phyloP scores from a whole-genome alignment of 176 grass and related monocot species.

The Hsuehochloa calcarea region DNA sequence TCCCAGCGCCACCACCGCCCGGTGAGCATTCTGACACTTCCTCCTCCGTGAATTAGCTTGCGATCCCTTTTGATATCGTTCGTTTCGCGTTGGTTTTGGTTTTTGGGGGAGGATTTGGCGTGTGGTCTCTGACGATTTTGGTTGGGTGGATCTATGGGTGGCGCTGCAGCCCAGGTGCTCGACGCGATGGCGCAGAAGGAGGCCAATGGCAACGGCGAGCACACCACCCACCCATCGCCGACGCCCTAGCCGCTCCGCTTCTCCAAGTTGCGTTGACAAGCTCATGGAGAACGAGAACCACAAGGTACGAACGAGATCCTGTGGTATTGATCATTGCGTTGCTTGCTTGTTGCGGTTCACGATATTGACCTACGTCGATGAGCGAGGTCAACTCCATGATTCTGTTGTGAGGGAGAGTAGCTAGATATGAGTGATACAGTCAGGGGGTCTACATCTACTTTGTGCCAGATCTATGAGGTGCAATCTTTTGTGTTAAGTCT shows the following conservation, averaged over 20 bases:
- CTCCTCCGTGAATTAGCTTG: not conserved
- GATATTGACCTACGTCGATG: not conserved
- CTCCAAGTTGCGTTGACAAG: conserved; percentile 99
- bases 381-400: conserved; percentile 12
- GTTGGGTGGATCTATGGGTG: conserved; percentile 41
- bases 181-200: conserved; percentile 75
- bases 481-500: conserved; percentile 22
- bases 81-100: not conserved
- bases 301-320: conserved; percentile 61
- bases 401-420: not conserved
- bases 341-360: not conserved
- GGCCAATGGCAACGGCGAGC: conserved; percentile 66
- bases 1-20: not conserved
- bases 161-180: conserved; percentile 22
- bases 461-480: conserved; percentile 26
- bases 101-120: not conserved
- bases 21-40: conserved; percentile 32
- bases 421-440: conserved; percentile 29
- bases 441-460: conserved; percentile 24
- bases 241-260: conserved; percentile 93
- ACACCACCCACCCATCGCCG: conserved; percentile 76
- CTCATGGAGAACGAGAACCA: conserved; percentile 99
- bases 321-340: not conserved
- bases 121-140: conserved; percentile 18
- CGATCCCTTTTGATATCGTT: not conserved